These are phyloP conservation scores for Ustilago xerochloae DNA, from an alignment of 1,284 basidiomycete genomes.

Conservation along the genomic window DNA sequence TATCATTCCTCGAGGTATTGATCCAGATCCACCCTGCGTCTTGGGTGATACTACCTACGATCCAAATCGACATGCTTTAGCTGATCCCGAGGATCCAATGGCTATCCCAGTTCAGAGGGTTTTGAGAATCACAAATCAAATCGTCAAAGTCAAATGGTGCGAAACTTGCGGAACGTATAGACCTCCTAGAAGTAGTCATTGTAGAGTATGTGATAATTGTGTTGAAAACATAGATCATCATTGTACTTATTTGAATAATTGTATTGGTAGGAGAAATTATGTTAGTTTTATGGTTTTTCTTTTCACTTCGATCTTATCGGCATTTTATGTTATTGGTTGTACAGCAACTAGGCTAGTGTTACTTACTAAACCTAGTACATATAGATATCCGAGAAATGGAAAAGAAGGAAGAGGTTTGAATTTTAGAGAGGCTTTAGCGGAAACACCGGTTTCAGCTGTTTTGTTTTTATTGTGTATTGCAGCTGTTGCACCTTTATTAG, in stretches of 20 bases:
- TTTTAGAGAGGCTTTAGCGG: conserved; percentile 50
- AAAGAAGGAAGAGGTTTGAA: conserved; percentile 27
- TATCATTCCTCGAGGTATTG: conserved; percentile 63
- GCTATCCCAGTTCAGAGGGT: conserved; percentile 47
- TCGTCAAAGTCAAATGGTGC: conserved; percentile 65
- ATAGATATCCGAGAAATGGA: conserved; percentile 29
- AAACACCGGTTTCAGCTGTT: conserved; percentile 55
- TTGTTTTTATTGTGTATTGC: conserved; percentile 55
- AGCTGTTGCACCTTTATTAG: conserved; percentile 44
- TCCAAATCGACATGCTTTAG: conserved; percentile 14
- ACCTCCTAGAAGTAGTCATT: conserved; percentile 65
- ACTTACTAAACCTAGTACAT: conserved; percentile 32
- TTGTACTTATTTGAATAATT: conserved; percentile 68
- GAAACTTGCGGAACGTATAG: conserved; percentile 65
- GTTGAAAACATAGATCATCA: conserved; percentile 68
- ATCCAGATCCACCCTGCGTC: conserved; percentile 63
- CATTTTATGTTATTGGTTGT: conserved; percentile 33
- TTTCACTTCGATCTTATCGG: conserved; percentile 27
- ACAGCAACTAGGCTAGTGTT: conserved; percentile 42
- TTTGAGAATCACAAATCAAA: conserved; percentile 23
- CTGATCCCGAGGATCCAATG: conserved; percentile 39
- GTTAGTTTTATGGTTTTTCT: conserved; percentile 65
- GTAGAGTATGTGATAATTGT: conserved; percentile 67
- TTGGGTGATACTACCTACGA: conserved; percentile 32
- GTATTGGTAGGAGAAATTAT: conserved; percentile 67